Evolutionary conservation across 352 stramenopile genomes (phyloP), one percentile per base, ranked within the genome.

Genomic region (Pythium utonaiense): DNA sequence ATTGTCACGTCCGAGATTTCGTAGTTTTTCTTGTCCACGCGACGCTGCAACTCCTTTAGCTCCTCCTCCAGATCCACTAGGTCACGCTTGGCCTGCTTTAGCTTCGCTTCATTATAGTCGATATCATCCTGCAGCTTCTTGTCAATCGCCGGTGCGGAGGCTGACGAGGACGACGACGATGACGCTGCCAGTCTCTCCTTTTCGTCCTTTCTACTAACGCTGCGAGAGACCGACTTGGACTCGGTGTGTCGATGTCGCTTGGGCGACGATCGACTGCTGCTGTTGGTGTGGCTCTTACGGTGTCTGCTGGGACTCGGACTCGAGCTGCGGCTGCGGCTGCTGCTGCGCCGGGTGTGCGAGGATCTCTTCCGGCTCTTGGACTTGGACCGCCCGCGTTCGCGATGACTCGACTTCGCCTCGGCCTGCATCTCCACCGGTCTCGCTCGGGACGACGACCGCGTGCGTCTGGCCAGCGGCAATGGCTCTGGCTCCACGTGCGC

Each of bases 1-100:
- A 91, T 73, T 59, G 89, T 63, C 44, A 90, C 62, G 36, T 91
- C 79, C 66, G 78, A 74, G 17, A 93, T 68, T 53, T 90, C 73
- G 53, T 91, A 74, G 48, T 75, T 74, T 56, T 88, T 86, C 7
- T 49, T 53, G 6, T 90, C 68, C 1, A 89, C 50, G 4, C 64
- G 77, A 51, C 70, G 63, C 47, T 74, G 33, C 6, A 87, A 28
- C 48, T 70, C 64, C n/a, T 27, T 28, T 34, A 83, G 30, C 27
- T 88, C 48, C 1, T 73, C 60, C 6, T 73, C 64, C 12, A 93
- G 36, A 17, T 67, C 51, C 12, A 70, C 55, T 0, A 91, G 44
- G 44, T 89, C 74, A 24, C 72, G 64, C 49, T 81, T 77, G 42
- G 75, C 80, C 19, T 73, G 58, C 13, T 54, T 19, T 4, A 91